Evolutionary conservation across 495 filamentous ascomycete genomes (phyloP), one percentile per base, ranked within the genome.

Genomic region (Jackrogersella multiformis): DNA sequence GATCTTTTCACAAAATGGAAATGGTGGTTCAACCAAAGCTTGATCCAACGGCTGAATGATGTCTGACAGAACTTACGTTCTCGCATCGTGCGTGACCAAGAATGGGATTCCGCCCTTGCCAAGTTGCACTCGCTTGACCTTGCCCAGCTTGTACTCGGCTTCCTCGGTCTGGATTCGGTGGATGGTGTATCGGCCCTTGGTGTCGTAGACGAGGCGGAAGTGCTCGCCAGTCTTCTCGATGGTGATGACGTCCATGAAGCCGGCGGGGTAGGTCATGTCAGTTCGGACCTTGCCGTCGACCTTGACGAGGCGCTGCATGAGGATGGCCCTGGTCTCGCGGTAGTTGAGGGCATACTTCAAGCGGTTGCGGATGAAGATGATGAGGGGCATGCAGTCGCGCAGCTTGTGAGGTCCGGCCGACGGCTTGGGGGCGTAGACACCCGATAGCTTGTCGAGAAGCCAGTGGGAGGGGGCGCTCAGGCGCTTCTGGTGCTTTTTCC

Each of bases 71-170:
- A 88, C 94, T 95, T 84, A 97, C 94, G 96, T 99, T 92, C 95
- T 89, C 84, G 96, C 95, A 92, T 99, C 95, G 89, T 98, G 96
- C 92, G 96, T 98, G 91, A 98, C 95, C 91, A 97, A 97, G 92
- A 96, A 98, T 92, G 95, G 95, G 87, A 99, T 95, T 84, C 94
- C 95, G 84, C 95, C 96, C 81, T 92, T 92, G 87, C 95, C 96
- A 74, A 99, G 89, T 86, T 99, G 96, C 41, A 98, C 95, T 72
- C 93, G 87, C 91, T 97, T 97, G 86, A 98, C 96, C 87, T 98
- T 99, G 84, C 93, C 93, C 66, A 99, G 87, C 90, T 99, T 99
- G 90, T 96, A 99, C 85, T 90, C 87, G 71, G 95, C 94, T 91
- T 99, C 95, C 86, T 97, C 96, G 64, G 89, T 83, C 74, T 94